Evolutionary conservation across 805 yeast species (phyloP).

Genomic region (Ogataea chonburiensis): DNA sequence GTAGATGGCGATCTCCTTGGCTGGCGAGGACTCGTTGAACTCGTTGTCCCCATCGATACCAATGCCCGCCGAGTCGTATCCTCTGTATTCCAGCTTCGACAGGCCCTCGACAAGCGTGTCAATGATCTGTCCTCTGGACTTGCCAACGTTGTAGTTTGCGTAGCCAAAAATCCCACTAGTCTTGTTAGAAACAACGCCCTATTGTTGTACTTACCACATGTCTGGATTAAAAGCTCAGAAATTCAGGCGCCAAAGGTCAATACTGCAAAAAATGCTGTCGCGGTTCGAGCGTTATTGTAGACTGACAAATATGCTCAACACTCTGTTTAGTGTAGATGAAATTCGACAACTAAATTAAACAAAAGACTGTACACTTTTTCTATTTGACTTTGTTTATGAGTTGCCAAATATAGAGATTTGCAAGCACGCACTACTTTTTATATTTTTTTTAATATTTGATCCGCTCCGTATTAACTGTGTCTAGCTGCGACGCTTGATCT

Average conservation of each 20-base stretch:
- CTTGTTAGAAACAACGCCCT: conserved; percentile 5
- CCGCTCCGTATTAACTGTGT: too few species aligned
- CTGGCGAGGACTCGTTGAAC: conserved; percentile 31
- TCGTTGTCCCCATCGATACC: conserved; percentile 86
- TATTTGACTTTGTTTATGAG: conserved; percentile 10
- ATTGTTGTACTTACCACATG: conserved; percentile 16
- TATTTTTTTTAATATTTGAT: too few species aligned
- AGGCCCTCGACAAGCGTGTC: conserved; percentile 86
- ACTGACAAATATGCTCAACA: conserved; percentile 1
- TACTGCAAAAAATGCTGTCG: too few species aligned
- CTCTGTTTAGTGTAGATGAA: neutral
- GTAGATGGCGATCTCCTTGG: conserved; percentile 67
- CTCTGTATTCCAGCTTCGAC: conserved; percentile 89
- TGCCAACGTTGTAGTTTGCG: conserved; percentile 91
- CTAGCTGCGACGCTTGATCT: conserved; percentile 21
- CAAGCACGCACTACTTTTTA: neutral
- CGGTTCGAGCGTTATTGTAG: too few species aligned
- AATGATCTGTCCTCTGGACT: conserved; percentile 87
- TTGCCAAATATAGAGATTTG: conserved; percentile 10
- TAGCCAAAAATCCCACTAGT: conserved; percentile 94
- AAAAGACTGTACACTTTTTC: conserved; percentile 6
- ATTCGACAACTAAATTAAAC: conserved; percentile 6
- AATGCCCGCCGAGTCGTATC: conserved; percentile 96
- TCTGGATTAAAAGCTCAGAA: neutral
- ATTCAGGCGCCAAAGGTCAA: too few species aligned